phyloP scores from a whole-genome alignment of 768 basidiomycete genomes.

The Lepiota brunneoincarnata region DNA sequence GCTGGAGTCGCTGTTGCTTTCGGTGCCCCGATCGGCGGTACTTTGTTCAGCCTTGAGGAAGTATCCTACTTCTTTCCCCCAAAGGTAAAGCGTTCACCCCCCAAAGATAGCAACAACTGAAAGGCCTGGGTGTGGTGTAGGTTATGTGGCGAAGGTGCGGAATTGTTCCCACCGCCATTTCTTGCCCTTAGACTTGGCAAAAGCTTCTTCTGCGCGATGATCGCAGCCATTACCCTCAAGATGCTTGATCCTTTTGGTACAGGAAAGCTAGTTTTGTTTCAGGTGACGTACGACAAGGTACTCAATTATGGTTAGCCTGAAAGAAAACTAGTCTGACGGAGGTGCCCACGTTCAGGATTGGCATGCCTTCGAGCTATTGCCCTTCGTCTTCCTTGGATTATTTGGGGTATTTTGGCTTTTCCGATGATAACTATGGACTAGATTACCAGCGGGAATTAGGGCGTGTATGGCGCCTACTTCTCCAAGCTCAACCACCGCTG shows the following conservation, averaged over 20 bases:
- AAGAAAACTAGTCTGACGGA: neutral
- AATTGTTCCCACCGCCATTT: constrained; percentile 25
- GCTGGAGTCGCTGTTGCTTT: constrained; percentile 98
- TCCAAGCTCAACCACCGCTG: constrained; percentile 89
- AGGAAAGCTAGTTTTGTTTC: constrained; percentile 90
- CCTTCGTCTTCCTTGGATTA: constrained; percentile 84
- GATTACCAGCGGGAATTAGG: constrained; percentile 39
- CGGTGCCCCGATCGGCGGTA: constrained; percentile 94
- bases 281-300: constrained; percentile 86
- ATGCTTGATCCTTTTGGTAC: constrained; percentile 96
- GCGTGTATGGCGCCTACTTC: constrained; percentile 92
- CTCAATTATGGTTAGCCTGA: neutral
- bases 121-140: constrained; percentile 25
- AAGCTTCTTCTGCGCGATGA: constrained; percentile 98
- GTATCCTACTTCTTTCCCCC: constrained; percentile 97
- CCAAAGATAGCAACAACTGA: neutral
- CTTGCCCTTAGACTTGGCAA: constrained; percentile 16
- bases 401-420: constrained; percentile 63
- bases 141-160: constrained; percentile 91
- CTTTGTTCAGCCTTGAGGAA: constrained; percentile 91
- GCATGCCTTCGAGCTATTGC: constrained; percentile 85
- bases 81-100: constrained; percentile 46
- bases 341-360: constrained; percentile 62
- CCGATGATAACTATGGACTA: neutral
- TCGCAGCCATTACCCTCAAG: constrained; percentile 91